Percentiles rank a stretch among this genome's conserved stretches.
Evolutionary conservation across 2,329 filamentous ascomycete genomes (phyloP).

Genomic region (Colletotrichum liaoningense): DNA sequence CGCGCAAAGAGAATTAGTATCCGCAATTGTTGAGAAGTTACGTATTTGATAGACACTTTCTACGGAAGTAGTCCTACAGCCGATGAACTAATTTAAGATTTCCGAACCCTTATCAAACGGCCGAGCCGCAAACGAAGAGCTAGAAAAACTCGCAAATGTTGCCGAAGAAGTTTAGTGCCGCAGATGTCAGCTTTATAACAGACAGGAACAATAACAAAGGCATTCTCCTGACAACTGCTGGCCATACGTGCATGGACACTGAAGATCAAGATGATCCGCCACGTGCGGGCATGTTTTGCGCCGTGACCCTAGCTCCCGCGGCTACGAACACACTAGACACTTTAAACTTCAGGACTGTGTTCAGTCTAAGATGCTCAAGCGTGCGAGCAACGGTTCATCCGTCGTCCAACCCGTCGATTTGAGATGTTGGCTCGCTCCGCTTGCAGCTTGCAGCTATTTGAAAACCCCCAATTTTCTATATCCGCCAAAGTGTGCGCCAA

Average conservation of each 20-base stretch:
- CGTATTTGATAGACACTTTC: neutral
- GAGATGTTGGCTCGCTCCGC: neutral
- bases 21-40: slow-evolving; percentile 23
- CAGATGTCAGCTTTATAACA: neutral
- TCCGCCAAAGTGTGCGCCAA: neutral
- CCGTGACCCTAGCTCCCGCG: slow-evolving; percentile 18
- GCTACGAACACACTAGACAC: neutral
- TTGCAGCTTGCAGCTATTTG: neutral
- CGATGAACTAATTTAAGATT: neutral
- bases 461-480: neutral
- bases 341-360: slow-evolving; percentile 18
- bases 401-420: neutral
- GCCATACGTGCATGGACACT: neutral
- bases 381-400: neutral
- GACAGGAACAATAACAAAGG: neutral
- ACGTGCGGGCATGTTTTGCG: neutral
- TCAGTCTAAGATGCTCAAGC: slow-evolving; percentile 1
- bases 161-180: neutral
- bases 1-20: neutral
- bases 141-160: neutral
- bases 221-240: neutral
- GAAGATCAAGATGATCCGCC: neutral
- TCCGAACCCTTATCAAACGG: neutral
- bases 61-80: neutral
- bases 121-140: neutral